These are phyloP conservation scores for Scutellaria minor DNA, from an alignment of 257 asterid species.

Conservation along the genomic window DNA sequence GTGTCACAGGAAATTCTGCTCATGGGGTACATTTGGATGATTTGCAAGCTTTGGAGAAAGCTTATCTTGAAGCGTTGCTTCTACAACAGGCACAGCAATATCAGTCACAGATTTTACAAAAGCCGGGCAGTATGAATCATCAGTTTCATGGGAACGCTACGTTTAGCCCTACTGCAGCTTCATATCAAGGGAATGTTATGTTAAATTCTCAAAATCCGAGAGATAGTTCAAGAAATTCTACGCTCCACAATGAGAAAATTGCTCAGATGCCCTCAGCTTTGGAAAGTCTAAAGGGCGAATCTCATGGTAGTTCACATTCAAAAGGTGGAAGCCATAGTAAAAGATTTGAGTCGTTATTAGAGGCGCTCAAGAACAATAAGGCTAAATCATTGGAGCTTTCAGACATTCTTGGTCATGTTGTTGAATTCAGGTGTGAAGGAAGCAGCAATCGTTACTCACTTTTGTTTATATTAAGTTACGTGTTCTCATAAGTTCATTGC, in stretches of 20 bases:
- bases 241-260: conserved; percentile 53
- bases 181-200: conserved; percentile 44
- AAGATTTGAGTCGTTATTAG: conserved; percentile 53
- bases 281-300: conserved; percentile 50
- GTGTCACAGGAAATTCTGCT: conserved; percentile 43
- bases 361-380: conserved; percentile 71
- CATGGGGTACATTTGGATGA: conserved; percentile 52
- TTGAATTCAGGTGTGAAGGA: conserved; percentile 72
- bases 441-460: conserved; percentile 18
- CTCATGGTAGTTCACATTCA: conserved; percentile 43
- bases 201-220: conserved; percentile 41
- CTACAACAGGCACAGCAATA: conserved; percentile 61
- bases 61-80: conserved; percentile 70
- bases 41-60: conserved; percentile 64
- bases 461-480: conserved; percentile 1
- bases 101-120: conserved; percentile 45
- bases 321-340: conserved; percentile 47
- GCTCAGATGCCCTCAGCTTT: conserved; percentile 37
- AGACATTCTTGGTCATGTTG: conserved; percentile 65
- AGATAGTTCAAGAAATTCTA: conserved; percentile 42
- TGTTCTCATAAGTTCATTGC: conserved; percentile 10
- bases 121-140: conserved; percentile 42
- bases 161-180: conserved; percentile 38
- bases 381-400: conserved; percentile 67
- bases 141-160: conserved; percentile 48